Conservation (phyloP, 2,329 filamentous ascomycete genomes). For the Fusarium irregulare region DNA sequence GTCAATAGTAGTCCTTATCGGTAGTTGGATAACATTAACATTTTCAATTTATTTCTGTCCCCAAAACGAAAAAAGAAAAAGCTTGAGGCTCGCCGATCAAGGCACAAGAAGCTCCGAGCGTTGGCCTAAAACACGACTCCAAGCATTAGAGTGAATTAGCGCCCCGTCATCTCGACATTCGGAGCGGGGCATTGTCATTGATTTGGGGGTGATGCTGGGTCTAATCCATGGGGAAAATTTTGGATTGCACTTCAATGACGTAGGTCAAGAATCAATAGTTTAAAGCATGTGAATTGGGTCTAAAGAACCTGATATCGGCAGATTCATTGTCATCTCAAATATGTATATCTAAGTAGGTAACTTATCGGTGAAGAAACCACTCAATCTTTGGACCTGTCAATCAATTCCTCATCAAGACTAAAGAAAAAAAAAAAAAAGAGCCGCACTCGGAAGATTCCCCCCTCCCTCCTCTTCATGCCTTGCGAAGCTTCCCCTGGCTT, state of each 20-base stretch:
- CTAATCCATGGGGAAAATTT: slow-evolving; percentile 12
- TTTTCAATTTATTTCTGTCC: background rate
- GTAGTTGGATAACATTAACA: background rate
- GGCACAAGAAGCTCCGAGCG: slow-evolving; percentile 29
- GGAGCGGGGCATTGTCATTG: slow-evolving; percentile 7
- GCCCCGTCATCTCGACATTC: slow-evolving; percentile 14
- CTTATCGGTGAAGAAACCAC: background rate
- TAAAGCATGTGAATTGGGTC: slow-evolving; percentile 10
- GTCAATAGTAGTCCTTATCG: background rate
- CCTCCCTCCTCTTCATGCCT: slow-evolving; percentile 1
- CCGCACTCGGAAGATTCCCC: slow-evolving; percentile 29
- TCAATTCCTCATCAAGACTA: slow-evolving; percentile 23
- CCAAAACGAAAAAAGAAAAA: slow-evolving; percentile 9
- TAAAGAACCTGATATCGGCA: background rate
- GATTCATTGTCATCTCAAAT: background rate
- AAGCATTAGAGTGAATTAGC: slow-evolving; percentile 8
- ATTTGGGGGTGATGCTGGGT: slow-evolving; percentile 10
- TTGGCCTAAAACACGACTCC: slow-evolving; percentile 8
- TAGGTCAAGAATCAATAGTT: slow-evolving; percentile 15
- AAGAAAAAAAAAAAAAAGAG: background rate
- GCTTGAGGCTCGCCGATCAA: slow-evolving; percentile 9
- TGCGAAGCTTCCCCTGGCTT: slow-evolving; percentile 2
- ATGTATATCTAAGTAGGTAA: background rate
- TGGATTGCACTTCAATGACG: slow-evolving; percentile 36
- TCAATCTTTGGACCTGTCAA: slow-evolving; percentile 8